Percentiles rank a stretch among this genome's conserved stretches.
Conservation (phyloP, 768 basidiomycete species). For the Lanmaoa pseudosensibilis region DNA sequence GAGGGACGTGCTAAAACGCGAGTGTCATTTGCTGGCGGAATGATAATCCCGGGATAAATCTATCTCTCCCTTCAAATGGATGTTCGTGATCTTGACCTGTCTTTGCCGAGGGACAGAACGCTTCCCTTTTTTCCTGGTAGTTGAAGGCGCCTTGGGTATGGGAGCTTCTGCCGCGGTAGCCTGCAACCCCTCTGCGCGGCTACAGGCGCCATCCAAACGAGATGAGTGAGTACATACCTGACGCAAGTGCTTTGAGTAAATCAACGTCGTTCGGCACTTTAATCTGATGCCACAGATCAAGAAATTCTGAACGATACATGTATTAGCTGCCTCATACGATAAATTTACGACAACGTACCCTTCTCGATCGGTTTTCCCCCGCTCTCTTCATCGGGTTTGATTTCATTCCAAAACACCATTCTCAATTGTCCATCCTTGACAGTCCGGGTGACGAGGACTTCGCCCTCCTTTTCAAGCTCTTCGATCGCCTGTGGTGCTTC, state of each 20-base stretch:
- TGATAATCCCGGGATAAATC: conserved; percentile 78
- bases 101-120: conserved; percentile 72
- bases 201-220: not conserved
- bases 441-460: conserved; percentile 85
- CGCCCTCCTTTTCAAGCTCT: conserved; percentile 86
- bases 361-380: conserved; percentile 77
- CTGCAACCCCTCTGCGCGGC: conserved; percentile 69
- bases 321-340: conserved; percentile 4
- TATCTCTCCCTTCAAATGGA: conserved; percentile 83
- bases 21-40: conserved; percentile 19
- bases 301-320: conserved; percentile 60
- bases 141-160: conserved; percentile 52
- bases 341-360: conserved; percentile 45
- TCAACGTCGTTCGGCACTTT: conserved; percentile 87
- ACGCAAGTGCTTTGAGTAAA: conserved; percentile 71
- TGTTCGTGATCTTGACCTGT: conserved; percentile 82
- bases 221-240: conserved; percentile 45
- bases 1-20: not conserved
- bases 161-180: conserved; percentile 67
- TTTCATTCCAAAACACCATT: conserved; percentile 90
- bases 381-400: conserved; percentile 70
- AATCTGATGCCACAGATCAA: conserved; percentile 82
- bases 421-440: conserved; percentile 78
- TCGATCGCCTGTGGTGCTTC: conserved; percentile 82
- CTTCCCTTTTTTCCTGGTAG: conserved; percentile 80